Conservation (phyloP, 768 basidiomycete genomes). For the Atractiella rhizophila region DNA sequence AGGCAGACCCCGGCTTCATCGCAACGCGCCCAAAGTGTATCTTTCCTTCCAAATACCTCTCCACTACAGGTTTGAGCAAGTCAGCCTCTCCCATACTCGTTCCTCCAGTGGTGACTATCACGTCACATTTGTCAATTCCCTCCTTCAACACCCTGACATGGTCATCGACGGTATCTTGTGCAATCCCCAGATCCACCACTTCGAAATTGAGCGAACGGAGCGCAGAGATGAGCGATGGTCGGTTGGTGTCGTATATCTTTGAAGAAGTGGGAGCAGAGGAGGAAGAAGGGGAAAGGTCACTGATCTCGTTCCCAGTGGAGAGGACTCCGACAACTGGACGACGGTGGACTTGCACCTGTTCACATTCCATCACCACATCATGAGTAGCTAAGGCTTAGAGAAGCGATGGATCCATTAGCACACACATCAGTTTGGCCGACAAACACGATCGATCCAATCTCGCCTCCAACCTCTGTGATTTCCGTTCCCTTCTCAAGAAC, state of each 20-base stretch:
- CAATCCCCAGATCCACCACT: slow-evolving; percentile 57
- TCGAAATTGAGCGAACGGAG: slow-evolving; percentile 48
- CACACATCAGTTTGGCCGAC: slow-evolving; percentile 46
- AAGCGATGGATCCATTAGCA: background rate
- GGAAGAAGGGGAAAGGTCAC: slow-evolving; percentile 26
- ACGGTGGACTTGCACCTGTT: slow-evolving; percentile 39
- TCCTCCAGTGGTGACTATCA: slow-evolving; percentile 63
- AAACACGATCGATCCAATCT: slow-evolving; percentile 57
- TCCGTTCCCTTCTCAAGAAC: slow-evolving; percentile 35
- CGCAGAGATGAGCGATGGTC: slow-evolving; percentile 47
- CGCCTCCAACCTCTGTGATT: slow-evolving; percentile 44
- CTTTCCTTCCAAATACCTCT: slow-evolving; percentile 44
- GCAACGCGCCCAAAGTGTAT: slow-evolving; percentile 67
- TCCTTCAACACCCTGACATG: slow-evolving; percentile 30
- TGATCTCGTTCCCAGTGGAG: slow-evolving; percentile 64
- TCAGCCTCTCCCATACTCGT: slow-evolving; percentile 79
- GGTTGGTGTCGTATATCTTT: slow-evolving; percentile 70
- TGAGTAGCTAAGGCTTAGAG: too few species aligned
- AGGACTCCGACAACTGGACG: slow-evolving; percentile 55
- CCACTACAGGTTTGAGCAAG: slow-evolving; percentile 65
- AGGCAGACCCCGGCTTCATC: slow-evolving; percentile 36
- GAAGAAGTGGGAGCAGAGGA: slow-evolving; percentile 21
- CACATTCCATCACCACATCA: too few species aligned
- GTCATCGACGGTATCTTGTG: slow-evolving; percentile 36
- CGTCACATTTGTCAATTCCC: slow-evolving; percentile 40